Evolutionary conservation across 108 stramenopile genomes (phyloP), one percentile per base, ranked within the genome.

Genomic region (Licmophora abbreviata): DNA sequence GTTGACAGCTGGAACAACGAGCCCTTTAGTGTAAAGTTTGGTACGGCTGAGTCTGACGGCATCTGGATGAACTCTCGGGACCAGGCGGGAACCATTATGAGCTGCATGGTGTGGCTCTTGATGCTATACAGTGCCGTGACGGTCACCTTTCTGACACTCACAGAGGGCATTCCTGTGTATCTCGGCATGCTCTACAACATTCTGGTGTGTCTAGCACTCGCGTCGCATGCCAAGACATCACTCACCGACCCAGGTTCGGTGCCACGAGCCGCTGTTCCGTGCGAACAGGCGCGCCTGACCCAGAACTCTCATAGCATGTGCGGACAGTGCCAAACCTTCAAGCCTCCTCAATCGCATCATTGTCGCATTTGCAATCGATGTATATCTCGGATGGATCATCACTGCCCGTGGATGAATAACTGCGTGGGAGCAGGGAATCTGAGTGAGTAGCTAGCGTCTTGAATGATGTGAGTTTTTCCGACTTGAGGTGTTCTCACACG

Each of bases 391-490:
- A 97, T 99, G 98, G 97, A 77, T 32, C 72, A 97, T 69, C 96
- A 97, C 66, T 97, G 96, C 81, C 93, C 94, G 2, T 97, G 96
- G 96, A 97, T 99, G 86, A 99, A 99, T 71, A 99, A 99, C 73
- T 99, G 96, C 66, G 83, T 99, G 20, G 98, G 95, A 20, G 84
- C 64, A 1, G 77, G 61, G 10, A 95, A 92, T 74, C 65, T 96
- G 56, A 96, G 38, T 40, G 20, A 40, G 38, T 40, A 40, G 34
- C 9, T 9, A 35, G 12, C 9, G 34, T 35, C 12, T 35, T 35
- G 9, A 35, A 35, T 35, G 34, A 35, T 9, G 34, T 35, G 34
- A 12, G 12, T 35, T 35, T 35, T 35, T 12, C 12, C 34, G 34
- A 35, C 9, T 11, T 5, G 15, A n/a, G n/a, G 18, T 40, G 15